These are phyloP conservation scores for California macrophylla DNA, from an alignment of 441 rosid species.

Conservation along the genomic window DNA sequence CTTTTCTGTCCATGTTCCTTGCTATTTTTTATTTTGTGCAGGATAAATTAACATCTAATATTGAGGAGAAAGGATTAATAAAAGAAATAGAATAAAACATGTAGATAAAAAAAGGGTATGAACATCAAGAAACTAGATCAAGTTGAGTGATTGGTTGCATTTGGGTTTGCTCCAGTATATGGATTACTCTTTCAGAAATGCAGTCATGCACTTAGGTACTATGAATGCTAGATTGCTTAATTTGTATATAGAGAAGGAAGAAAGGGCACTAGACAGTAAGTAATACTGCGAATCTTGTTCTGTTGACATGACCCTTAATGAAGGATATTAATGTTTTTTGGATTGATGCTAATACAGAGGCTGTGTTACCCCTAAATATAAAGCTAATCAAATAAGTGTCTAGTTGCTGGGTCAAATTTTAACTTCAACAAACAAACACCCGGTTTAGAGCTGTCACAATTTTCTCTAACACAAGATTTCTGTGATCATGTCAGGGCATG, in stretches of 20 bases:
- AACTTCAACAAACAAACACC: background rate
- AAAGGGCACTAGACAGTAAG: background rate
- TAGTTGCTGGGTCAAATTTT: background rate
- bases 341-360: background rate
- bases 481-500: slow-evolving; percentile 63
- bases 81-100: background rate
- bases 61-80: background rate
- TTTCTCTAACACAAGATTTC: slow-evolving; percentile 3
- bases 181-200: background rate
- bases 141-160: background rate
- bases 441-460: background rate
- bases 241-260: background rate
- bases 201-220: background rate
- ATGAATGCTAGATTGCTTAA: background rate
- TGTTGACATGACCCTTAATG: background rate
- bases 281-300: background rate
- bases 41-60: background rate
- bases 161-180: background rate
- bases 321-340: background rate
- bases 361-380: background rate
- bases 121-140: background rate
- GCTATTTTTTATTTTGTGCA: background rate
- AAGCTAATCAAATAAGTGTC: background rate
- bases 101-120: background rate
- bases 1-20: background rate